Percentiles rank a stretch among this genome's conserved stretches.
Conservation (phyloP, 1,139 yeast genomes). For the Sugiyamaella xylanicola region DNA sequence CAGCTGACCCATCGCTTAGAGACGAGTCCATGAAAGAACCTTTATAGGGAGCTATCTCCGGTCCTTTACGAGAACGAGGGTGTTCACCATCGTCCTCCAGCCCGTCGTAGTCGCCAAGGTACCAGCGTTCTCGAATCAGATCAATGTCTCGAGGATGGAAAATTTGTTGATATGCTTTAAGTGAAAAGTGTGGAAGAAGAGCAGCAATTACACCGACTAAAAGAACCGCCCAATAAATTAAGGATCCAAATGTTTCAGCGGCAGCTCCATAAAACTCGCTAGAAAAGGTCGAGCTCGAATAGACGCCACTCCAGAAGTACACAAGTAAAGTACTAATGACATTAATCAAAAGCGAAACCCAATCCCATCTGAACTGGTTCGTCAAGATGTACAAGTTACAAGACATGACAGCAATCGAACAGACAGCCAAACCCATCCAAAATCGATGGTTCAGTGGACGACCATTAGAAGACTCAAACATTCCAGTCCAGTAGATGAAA, state of each 20-base stretch:
- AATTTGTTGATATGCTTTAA: constrained; percentile 62
- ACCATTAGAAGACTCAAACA: constrained; percentile 65
- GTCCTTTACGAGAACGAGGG: constrained; percentile 2
- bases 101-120: constrained; percentile 28
- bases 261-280: constrained; percentile 79
- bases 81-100: constrained; percentile 17
- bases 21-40: constrained; percentile 16
- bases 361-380: constrained; percentile 94
- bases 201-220: constrained; percentile 72
- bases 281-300: constrained; percentile 65
- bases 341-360: constrained; percentile 69
- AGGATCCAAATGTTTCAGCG: constrained; percentile 67
- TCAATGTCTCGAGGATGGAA: constrained; percentile 79
- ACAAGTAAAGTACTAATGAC: constrained; percentile 66
- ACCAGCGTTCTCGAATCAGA: constrained; percentile 69
- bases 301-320: constrained; percentile 88
- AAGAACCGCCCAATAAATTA: constrained; percentile 80
- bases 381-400: constrained; percentile 78
- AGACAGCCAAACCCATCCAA: constrained; percentile 80
- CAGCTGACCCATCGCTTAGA: constrained; percentile 12
- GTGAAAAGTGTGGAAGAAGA: constrained; percentile 73
- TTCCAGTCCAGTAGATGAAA: constrained; percentile 58
- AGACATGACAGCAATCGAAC: constrained; percentile 74
- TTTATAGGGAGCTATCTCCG: constrained; percentile 11
- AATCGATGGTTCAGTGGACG: constrained; percentile 76